Conservation (phyloP, 2,329 filamentous ascomycete species). For the Furcasterigmium sp. region DNA sequence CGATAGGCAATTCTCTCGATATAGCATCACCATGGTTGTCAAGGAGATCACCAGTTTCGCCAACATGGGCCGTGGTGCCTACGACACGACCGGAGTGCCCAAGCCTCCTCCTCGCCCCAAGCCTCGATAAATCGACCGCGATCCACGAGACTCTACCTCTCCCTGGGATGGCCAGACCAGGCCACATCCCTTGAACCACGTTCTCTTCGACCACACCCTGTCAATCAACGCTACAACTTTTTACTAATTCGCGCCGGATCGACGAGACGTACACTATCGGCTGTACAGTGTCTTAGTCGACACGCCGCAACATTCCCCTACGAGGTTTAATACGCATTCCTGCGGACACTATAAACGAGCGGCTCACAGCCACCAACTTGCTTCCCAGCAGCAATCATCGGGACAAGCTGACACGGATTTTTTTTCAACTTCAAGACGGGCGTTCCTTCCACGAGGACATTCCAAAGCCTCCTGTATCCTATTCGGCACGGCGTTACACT, state of each 20-base stretch:
- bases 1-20: conserved; percentile 1
- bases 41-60: conserved; percentile 21
- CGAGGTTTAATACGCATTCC: conserved; percentile 27
- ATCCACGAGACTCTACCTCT: too few species aligned
- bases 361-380: conserved; percentile 28
- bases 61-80: conserved; percentile 48
- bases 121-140: conserved; percentile 24
- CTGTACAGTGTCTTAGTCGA: neutral
- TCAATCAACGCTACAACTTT: neutral
- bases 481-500: conserved; percentile 3
- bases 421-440: conserved; percentile 10
- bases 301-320: conserved; percentile 15
- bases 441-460: conserved; percentile 7
- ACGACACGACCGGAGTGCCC: conserved; percentile 44
- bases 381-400: conserved; percentile 28
- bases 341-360: conserved; percentile 26
- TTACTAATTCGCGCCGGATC: conserved; percentile 7
- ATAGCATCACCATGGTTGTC: conserved; percentile 26
- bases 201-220: neutral
- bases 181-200: neutral
- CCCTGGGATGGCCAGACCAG: too few species aligned
- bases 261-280: neutral
- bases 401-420: conserved; percentile 9
- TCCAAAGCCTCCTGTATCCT: neutral
- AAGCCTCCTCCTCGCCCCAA: conserved; percentile 40